Base-by-base conservation (phyloP, 805 yeast genomes). In the Ogataea methylovora region DNA sequence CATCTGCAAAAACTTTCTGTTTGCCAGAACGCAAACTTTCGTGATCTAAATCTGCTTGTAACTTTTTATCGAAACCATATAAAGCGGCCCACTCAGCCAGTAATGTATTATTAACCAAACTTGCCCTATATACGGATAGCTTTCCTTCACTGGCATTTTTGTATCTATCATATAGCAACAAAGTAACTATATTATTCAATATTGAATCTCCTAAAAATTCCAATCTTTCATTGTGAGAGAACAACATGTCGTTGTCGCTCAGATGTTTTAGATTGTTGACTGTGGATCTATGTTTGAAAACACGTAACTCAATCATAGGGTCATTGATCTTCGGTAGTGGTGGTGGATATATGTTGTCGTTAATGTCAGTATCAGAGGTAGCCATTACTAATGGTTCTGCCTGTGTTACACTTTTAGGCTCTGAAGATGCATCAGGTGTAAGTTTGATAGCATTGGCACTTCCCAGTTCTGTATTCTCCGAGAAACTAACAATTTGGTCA, bases 191-290 rank as follows among this genome's bases (percentile, higher is more conserved):
- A 35, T 71, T 71, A 50, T 84, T 83, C 39, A 90, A 61, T 15
- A 86, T 72, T 1, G 97, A 78, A 60, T 90, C 97, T 12, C 97
- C 97, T 29, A 85, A 61, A 51, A 86, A 90, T 60, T 90, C 97
- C 16, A 87, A 63, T 32, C 96, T 67, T 63, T 88, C 97, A 54
- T 90, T 84, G 46, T 85, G 88, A 2, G 78, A 62, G 33, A 67
- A 61, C 18, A 81, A 61, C 34, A 71, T 62, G 43, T 81, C 90
- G 4, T 60, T 55, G 32, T 69, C 73, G n/a, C 73, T 61, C 31
- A 79, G 54, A 43, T 73, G 74, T 5, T 72, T 54, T 40, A 73
- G 71, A 42, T 72, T 73, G 40, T 79, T 75, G 12, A 79, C 69
- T 3, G 73, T 63, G 0, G 96, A 87, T 44, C 79, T 78, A 55